Conservation (phyloP, 768 basidiomycete species). For the Mycena olivaceomarginata region DNA sequence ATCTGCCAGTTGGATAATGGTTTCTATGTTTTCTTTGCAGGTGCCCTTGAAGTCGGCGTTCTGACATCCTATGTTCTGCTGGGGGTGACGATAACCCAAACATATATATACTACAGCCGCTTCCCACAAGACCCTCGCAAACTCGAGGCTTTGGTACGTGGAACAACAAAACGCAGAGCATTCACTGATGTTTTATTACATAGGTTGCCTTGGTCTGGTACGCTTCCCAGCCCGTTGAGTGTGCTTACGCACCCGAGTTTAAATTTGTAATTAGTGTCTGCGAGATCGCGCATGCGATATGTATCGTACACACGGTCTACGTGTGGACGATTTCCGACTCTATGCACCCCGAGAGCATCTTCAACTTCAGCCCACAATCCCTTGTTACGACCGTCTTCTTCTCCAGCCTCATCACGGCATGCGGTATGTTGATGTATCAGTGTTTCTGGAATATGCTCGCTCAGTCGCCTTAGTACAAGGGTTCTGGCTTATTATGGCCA, state of each 20-base stretch:
- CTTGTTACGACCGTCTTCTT: not conserved
- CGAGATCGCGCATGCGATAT: no score
- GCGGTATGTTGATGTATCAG: not conserved
- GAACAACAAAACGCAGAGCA: not conserved
- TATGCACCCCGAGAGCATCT: not conserved
- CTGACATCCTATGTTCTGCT: not conserved
- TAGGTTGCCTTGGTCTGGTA: constrained; percentile 11
- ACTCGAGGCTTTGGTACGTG: no score
- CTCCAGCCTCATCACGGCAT: not conserved
- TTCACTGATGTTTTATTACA: not conserved
- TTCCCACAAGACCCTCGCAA: no score
- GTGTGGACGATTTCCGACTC: constrained; percentile 5
- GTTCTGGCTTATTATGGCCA: no score
- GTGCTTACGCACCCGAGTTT: no score
- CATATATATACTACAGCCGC: no score
- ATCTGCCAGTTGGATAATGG: no score
- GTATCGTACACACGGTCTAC: not conserved
- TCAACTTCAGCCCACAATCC: not conserved
- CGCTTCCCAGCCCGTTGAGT: not conserved
- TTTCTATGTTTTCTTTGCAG: no score
- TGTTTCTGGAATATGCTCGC: not conserved
- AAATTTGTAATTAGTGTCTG: not conserved
- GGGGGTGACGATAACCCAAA: not conserved
- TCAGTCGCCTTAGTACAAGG: constrained; percentile 8
- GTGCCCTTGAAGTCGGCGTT: no score